Evolutionary conservation across 352 stramenopile genomes (phyloP).

Genomic region (Pythium monospermum): DNA sequence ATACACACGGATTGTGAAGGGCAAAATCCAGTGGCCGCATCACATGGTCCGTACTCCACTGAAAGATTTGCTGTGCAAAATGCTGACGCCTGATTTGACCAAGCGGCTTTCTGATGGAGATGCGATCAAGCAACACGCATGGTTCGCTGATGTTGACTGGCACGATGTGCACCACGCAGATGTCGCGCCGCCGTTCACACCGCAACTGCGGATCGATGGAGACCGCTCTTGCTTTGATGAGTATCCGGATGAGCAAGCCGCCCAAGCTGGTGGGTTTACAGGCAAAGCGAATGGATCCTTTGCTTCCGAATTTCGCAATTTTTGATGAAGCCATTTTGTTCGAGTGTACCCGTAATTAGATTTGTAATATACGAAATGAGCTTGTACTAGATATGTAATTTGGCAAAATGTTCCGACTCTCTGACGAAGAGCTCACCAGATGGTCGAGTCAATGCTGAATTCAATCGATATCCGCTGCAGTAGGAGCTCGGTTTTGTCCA

Average conservation of each 20-base stretch:
- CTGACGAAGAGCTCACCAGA: conserved; percentile 1
- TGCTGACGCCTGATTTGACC: conserved; percentile 52
- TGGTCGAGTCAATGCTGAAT: too few relatives aligned
- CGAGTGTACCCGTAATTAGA: neutral
- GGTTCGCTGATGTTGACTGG: conserved; percentile 70
- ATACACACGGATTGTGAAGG: conserved; percentile 74
- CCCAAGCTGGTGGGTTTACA: neutral
- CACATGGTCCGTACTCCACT: conserved; percentile 33
- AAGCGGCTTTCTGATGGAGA: conserved; percentile 44
- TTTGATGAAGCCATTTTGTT: conserved; percentile 11
- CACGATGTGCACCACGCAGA: conserved; percentile 37
- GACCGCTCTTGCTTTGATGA: conserved; percentile 66
- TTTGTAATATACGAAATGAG: neutral
- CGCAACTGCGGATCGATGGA: conserved; percentile 30
- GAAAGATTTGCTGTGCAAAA: conserved; percentile 57
- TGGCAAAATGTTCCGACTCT: conserved; percentile 11
- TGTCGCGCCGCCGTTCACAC: conserved; percentile 42
- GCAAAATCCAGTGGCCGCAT: conserved; percentile 49
- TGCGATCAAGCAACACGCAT: conserved; percentile 52
- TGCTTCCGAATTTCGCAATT: conserved; percentile 22
- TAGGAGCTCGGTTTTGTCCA: too few relatives aligned
- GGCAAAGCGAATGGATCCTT: conserved; percentile 1
- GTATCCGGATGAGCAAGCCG: conserved; percentile 36
- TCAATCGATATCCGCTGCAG: too few relatives aligned
- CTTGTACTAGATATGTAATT: conserved; percentile 4